Conservation (phyloP, 371 early-diverging fungal species). For the Mortierella sp. region DNA sequence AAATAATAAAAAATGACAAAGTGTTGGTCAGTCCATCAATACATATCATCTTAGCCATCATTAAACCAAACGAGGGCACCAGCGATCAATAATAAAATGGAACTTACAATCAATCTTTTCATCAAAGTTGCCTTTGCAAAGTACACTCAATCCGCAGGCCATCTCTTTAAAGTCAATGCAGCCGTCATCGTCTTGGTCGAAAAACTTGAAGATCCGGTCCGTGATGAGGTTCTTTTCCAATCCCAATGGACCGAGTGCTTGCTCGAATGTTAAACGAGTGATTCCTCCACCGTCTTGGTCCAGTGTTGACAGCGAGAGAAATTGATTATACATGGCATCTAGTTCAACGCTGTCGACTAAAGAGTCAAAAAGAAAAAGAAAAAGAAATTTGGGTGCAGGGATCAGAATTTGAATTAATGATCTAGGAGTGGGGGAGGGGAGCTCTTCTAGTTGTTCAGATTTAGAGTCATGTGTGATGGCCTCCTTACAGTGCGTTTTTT, state of each 20-base stretch:
- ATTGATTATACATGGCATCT: constrained; percentile 88
- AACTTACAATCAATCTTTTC: constrained; percentile 85
- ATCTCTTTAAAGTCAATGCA: constrained; percentile 86
- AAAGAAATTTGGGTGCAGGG: neutral
- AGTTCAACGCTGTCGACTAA: constrained; percentile 87
- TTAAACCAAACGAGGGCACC: neutral
- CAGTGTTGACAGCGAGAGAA: constrained; percentile 80
- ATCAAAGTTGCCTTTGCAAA: constrained; percentile 89
- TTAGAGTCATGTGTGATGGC: neutral
- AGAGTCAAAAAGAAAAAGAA: neutral
- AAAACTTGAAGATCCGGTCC: constrained; percentile 89
- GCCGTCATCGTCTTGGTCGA: constrained; percentile 85
- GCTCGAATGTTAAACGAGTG: constrained; percentile 80
- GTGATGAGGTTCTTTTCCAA: constrained; percentile 87
- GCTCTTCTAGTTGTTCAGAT: neutral
- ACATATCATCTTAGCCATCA: constrained; percentile 1
- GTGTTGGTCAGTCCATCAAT: neutral
- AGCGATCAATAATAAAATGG: neutral
- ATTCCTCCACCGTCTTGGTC: constrained; percentile 76
- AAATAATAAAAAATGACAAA: neutral
- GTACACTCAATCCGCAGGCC: constrained; percentile 82
- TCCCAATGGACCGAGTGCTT: constrained; percentile 89
- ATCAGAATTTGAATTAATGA: neutral
- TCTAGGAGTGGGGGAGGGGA: neutral
- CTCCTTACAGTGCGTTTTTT: constrained; percentile 73